Percentiles rank a stretch among this genome's conserved stretches.
These are phyloP conservation scores for Apiotrichum montevideense DNA, from an alignment of 1,284 basidiomycete species.

Conservation along the genomic window DNA sequence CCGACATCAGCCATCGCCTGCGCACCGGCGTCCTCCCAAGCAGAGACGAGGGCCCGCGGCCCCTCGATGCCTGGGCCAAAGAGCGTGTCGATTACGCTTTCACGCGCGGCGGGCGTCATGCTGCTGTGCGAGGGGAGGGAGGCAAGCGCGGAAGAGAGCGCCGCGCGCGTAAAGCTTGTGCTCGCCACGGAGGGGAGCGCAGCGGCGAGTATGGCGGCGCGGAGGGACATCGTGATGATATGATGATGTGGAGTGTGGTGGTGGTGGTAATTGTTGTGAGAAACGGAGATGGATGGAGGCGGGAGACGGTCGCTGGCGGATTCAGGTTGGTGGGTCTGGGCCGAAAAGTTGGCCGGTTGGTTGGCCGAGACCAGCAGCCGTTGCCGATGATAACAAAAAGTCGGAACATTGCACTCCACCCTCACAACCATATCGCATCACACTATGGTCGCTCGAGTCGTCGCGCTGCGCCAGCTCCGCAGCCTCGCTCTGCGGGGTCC, in stretches of 20 bases:
- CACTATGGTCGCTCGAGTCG: constrained; percentile 2
- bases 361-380: not conserved
- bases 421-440: not conserved
- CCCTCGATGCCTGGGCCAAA: constrained; percentile 28
- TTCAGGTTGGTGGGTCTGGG: too few relatives aligned
- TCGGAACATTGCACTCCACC: not conserved
- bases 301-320: too few relatives aligned
- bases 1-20: not conserved
- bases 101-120: not conserved
- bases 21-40: constrained; percentile 8
- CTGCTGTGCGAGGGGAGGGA: constrained; percentile 11
- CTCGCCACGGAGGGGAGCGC: constrained; percentile 29
- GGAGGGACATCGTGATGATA: constrained; percentile 37
- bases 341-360: too few relatives aligned
- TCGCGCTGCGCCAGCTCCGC: not conserved
- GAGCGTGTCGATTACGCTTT: constrained; percentile 32
- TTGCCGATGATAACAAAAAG: not conserved
- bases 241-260: not conserved
- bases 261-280: not conserved
- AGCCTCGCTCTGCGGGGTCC: not conserved
- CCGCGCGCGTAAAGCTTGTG: constrained; percentile 36
- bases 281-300: not conserved
- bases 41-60: constrained; percentile 25
- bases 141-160: constrained; percentile 24
- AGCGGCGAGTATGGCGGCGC: constrained; percentile 26